Evolutionary conservation across 1,284 basidiomycete genomes (phyloP), one percentile per base, ranked within the genome.

Genomic region (Microbotryum violaceum): DNA sequence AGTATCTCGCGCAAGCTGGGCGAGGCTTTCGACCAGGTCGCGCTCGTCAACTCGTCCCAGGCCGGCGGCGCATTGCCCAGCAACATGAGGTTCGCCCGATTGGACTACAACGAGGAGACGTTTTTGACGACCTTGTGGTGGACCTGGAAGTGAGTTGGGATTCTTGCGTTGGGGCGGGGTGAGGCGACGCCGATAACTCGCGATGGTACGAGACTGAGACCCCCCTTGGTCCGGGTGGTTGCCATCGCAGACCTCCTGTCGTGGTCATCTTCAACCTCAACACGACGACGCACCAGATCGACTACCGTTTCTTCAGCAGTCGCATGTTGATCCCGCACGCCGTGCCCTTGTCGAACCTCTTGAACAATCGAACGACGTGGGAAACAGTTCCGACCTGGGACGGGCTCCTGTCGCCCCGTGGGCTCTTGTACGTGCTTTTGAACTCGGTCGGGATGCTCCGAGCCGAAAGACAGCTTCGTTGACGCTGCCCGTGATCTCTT

Each of bases 221-320:
- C 31, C 9, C 9, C 2, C 23, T 6, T 4, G 31, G 23, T 33
- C 20, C 7, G 10, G 31, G 51, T 16, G 10, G 6, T 42, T 5
- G 18, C 6, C 4, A 14, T 16, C 3, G 9, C 52, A 71, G 70
- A 42, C 58, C 61, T 18, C 70, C 70, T 7, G 60, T 68, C 4
- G 58, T 71, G 23, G 69, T 69, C 4, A 57, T 71, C 29, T 65
- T 57, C 10, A 66, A 60, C 20, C 51, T 68, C 47, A 52, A 56
- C 7, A 56, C 63, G 21, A 51, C 56, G 14, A 58, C 60, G 16
- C 48, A 42, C 37, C 37, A 42, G 37, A 42, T 42, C 37, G 37
- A 42, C 37, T 42, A 70, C 6, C 57, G 70, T 5, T 71, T 70
- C 63, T 61, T 71, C 60, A 58, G 60, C 37, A 60, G 62, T 6